phyloP scores from a whole-genome alignment of 2,329 filamentous ascomycete species.

The Didymella exigua region DNA sequence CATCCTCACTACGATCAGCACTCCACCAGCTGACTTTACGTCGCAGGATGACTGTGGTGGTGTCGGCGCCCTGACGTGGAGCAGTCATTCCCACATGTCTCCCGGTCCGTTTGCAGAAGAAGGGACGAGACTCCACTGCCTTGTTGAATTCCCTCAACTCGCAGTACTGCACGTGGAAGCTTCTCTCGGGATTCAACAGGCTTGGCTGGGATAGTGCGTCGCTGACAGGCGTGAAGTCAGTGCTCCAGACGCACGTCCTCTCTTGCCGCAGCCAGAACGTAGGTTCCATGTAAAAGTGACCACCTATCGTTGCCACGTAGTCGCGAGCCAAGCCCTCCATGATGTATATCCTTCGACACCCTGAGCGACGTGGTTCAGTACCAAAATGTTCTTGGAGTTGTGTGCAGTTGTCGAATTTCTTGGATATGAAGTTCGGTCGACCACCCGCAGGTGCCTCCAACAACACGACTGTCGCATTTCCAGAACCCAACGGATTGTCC shows the following conservation, averaged over 20 bases:
- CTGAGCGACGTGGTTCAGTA: constrained; percentile 11
- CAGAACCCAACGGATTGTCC: constrained; percentile 19
- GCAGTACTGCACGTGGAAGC: constrained; percentile 43
- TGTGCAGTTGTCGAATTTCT: neutral
- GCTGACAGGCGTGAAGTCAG: constrained; percentile 43
- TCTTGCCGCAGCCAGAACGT: constrained; percentile 43
- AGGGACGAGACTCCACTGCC: constrained; percentile 29
- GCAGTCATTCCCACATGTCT: constrained; percentile 44
- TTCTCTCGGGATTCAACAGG: constrained; percentile 31
- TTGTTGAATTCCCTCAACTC: constrained; percentile 42
- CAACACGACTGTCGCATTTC: constrained; percentile 34
- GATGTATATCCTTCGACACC: constrained; percentile 36
- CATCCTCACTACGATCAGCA: constrained; percentile 11
- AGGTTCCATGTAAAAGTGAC: constrained; percentile 44
- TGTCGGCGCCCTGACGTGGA: constrained; percentile 23
- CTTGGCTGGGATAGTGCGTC: constrained; percentile 42
- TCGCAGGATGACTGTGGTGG: constrained; percentile 35
- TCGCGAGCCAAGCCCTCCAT: constrained; percentile 44
- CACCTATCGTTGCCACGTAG: constrained; percentile 36
- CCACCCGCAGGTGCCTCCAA: constrained; percentile 27
- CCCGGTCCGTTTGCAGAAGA: constrained; percentile 37
- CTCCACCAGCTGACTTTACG: constrained; percentile 43
- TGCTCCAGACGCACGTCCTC: constrained; percentile 44
- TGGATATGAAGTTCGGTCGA: constrained; percentile 15
- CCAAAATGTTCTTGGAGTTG: constrained; percentile 28